Percentiles rank a stretch among this genome's conserved stretches.
phyloP scores from a whole-genome alignment of 225 moss, liverwort and hornwort species.

The Pleurozium schreberi region DNA sequence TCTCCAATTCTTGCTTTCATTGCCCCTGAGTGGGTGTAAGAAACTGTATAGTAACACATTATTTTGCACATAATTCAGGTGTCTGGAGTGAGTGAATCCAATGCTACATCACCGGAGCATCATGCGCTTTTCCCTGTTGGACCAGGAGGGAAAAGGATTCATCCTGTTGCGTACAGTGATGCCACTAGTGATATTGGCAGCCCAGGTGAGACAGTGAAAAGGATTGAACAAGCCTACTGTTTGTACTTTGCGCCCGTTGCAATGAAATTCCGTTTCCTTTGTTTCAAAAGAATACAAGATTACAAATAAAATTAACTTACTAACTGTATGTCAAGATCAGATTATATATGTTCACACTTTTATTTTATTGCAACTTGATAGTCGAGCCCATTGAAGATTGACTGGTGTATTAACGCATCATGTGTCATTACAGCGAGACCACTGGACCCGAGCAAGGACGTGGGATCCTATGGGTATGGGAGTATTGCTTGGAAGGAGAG shows the following conservation, averaged over 20 bases:
- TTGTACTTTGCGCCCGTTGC: no score
- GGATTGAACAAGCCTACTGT: not conserved
- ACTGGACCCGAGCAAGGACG: conserved; percentile 50
- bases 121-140: conserved; percentile 42
- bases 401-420: not conserved
- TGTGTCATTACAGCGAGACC: conserved; percentile 9
- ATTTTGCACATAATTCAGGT: conserved; percentile 4
- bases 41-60: not conserved
- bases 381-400: not conserved
- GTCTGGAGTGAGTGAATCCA: conserved; percentile 33
- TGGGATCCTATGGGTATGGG: conserved; percentile 47
- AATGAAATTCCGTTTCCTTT: no score
- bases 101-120: conserved; percentile 48
- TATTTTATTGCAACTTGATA: not conserved
- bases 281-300: no score
- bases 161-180: conserved; percentile 42
- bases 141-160: conserved; percentile 44
- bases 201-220: conserved; percentile 17
- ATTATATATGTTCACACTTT: not conserved
- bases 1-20: not conserved
- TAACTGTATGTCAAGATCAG: not conserved
- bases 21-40: not conserved
- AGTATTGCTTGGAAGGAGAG: conserved; percentile 89
- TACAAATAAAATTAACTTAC: no score
- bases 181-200: conserved; percentile 38